Evolutionary conservation across 371 early-diverging fungal species (phyloP), one percentile per base, ranked within the genome.

Genomic region (Fennellomyces sp.): DNA sequence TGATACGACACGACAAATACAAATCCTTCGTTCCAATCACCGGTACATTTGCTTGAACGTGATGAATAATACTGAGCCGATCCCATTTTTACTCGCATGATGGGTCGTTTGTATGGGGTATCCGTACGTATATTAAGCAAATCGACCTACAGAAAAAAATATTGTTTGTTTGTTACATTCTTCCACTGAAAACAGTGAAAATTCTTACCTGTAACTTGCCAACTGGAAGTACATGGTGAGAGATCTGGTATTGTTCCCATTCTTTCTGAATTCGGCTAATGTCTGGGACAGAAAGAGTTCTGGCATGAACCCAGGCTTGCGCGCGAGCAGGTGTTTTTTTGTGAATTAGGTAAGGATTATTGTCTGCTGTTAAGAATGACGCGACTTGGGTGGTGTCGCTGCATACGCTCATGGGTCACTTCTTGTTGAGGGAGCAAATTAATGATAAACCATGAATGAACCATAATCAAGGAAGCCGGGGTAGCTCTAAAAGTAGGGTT

Each of bases 1-100:
- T 77, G 78, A 48, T 70, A 77, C 3, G 78, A 73, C n/a, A 74
- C 63, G 6, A 65, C 62, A 55, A 77, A 77, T 1, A 73, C 29
- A 30, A 77, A 77, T 8, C 78, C 78, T 68, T 77, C 79, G 38
- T 79, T 79, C 80, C 80, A 79, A 39, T 79, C 72, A 12, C 80
- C 80, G 12, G 68, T 71, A 2, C 56, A 31, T 39, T 64, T 55
- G 47, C 68, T 70, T 33, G 74, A 65, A 10, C 72, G 56, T 29
- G 72, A 65, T 25, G 76, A 69, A 50, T 65, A 72, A 52, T 79
- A 79, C 17, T 79, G 72, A 21, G 72, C 70, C 23, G 80, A 71
- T 5, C 80, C 80, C 72, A 79, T 74, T 17, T 72, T 58, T 25
- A 79, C 66, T 31, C 76, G 68, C 74, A 79, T 79, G 12, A 68